phyloP scores from a whole-genome alignment of 2,329 filamentous ascomycete species.

The Penicillium sp. region DNA sequence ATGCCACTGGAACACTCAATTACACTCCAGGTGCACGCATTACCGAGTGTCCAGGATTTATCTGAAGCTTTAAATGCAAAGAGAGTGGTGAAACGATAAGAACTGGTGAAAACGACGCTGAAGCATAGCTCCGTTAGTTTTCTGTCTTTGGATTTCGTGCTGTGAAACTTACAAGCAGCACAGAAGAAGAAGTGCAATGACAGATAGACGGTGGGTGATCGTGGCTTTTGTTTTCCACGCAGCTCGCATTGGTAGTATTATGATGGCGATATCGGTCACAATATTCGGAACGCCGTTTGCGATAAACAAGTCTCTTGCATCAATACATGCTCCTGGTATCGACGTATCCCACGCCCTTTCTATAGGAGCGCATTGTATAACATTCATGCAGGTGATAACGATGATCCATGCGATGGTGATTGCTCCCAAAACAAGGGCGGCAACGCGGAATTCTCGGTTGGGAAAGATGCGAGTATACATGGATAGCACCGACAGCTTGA shows the following conservation, averaged over 20 bases:
- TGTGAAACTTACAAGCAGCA: slow-evolving; percentile 15
- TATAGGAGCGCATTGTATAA: slow-evolving; percentile 56
- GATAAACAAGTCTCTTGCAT: slow-evolving; percentile 54
- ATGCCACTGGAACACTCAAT: slow-evolving; percentile 48
- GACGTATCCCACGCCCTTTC: slow-evolving; percentile 51
- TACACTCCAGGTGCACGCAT: slow-evolving; percentile 50
- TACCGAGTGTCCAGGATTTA: slow-evolving; percentile 50
- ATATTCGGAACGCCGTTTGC: slow-evolving; percentile 48
- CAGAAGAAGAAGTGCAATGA: slow-evolving; percentile 11
- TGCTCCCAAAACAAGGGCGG: slow-evolving; percentile 42
- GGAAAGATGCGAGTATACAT: slow-evolving; percentile 58
- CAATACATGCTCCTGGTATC: slow-evolving; percentile 50
- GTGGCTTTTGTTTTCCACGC: slow-evolving; percentile 28
- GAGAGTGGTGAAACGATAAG: slow-evolving; percentile 50
- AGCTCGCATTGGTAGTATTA: slow-evolving; percentile 25
- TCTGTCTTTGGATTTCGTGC: not conserved
- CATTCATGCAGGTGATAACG: slow-evolving; percentile 50
- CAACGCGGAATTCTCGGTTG: slow-evolving; percentile 45
- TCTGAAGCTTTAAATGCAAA: slow-evolving; percentile 46
- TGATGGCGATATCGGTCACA: slow-evolving; percentile 25
- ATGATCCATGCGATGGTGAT: slow-evolving; percentile 52
- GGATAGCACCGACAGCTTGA: slow-evolving; percentile 53
- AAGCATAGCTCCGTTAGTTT: not conserved
- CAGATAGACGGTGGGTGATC: slow-evolving; percentile 16
- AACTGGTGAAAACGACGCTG: slow-evolving; percentile 50